Evolutionary conservation across 2,329 filamentous ascomycete genomes (phyloP).

Genomic region (Penicillium sp.): DNA sequence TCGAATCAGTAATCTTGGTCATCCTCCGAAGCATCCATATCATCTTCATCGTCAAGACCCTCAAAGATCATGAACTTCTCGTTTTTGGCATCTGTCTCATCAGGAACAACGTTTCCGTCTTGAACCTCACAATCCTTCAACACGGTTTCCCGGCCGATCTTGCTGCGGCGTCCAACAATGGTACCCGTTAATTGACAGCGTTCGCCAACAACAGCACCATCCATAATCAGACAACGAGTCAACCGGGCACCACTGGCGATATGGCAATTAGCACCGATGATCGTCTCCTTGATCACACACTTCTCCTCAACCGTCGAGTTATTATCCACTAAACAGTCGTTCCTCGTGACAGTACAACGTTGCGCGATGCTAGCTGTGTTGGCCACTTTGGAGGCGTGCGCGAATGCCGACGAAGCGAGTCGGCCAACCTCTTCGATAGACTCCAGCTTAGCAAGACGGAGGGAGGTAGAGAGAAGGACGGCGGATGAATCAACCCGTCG

Average conservation of each 20-base stretch:
- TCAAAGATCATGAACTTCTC: constrained; percentile 62
- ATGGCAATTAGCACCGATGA: constrained; percentile 83
- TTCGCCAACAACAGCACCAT: constrained; percentile 80
- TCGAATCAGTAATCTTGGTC: constrained; percentile 20
- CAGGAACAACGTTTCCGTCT: constrained; percentile 77
- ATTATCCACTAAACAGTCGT: constrained; percentile 79
- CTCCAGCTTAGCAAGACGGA: constrained; percentile 80
- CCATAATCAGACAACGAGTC: constrained; percentile 88
- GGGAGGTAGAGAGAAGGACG: constrained; percentile 75
- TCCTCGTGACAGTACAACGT: constrained; percentile 76
- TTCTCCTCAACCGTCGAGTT: constrained; percentile 89
- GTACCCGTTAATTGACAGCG: constrained; percentile 83
- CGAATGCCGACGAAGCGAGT: constrained; percentile 66
- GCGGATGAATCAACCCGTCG: constrained; percentile 85
- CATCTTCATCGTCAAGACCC: constrained; percentile 40
- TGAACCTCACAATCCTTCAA: constrained; percentile 90
- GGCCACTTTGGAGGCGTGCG: constrained; percentile 75
- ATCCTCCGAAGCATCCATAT: constrained; percentile 36
- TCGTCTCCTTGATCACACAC: constrained; percentile 85
- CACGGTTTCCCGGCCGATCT: constrained; percentile 77
- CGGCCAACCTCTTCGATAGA: constrained; percentile 62
- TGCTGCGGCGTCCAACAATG: constrained; percentile 76
- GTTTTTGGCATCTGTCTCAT: constrained; percentile 66
- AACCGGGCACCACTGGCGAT: constrained; percentile 84
- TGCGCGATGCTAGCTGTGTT: constrained; percentile 79